phyloP scores from a whole-genome alignment of 768 basidiomycete species.

The Fomitopsis serialis region DNA sequence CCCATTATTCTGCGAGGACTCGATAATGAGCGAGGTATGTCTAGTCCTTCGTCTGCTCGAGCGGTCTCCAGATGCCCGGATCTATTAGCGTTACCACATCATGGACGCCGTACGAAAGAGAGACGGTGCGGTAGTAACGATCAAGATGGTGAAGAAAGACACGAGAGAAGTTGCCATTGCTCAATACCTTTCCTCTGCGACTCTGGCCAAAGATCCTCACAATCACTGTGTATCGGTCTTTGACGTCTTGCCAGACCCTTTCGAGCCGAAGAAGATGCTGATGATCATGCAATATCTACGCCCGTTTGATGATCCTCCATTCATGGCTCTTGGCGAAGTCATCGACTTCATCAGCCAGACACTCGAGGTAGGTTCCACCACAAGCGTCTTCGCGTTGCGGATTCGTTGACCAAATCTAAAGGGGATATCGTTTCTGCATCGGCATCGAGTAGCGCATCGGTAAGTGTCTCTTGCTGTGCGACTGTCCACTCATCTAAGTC shows the following conservation, averaged over 20 bases:
- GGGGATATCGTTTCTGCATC: constrained; percentile 17
- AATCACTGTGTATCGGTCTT: constrained; percentile 22
- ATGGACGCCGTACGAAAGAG: constrained; percentile 10
- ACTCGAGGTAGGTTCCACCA: constrained; percentile 12
- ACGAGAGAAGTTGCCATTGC: constrained; percentile 13
- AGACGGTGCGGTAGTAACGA: constrained; percentile 4
- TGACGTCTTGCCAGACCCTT: constrained; percentile 12
- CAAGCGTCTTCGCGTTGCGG: not conserved
- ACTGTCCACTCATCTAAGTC: not conserved
- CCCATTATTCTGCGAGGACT: constrained; percentile 13
- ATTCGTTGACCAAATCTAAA: constrained; percentile 2
- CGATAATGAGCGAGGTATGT: constrained; percentile 9
- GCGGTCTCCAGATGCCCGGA: not conserved
- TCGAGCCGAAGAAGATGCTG: not conserved
- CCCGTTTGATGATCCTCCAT: constrained; percentile 13
- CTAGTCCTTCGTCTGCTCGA: not conserved
- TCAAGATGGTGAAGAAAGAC: constrained; percentile 4
- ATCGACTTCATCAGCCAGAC: constrained; percentile 16
- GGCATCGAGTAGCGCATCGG: constrained; percentile 17
- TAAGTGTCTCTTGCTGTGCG: not conserved
- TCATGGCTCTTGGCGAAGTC: constrained; percentile 13
- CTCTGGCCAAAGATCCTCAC: constrained; percentile 1
- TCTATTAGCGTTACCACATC: constrained; percentile 2
- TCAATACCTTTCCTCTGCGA: constrained; percentile 1
- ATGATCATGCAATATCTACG: constrained; percentile 19